Evolutionary conservation across 2,329 filamentous ascomycete species (phyloP).

Genomic region (Phialophora expanda): DNA sequence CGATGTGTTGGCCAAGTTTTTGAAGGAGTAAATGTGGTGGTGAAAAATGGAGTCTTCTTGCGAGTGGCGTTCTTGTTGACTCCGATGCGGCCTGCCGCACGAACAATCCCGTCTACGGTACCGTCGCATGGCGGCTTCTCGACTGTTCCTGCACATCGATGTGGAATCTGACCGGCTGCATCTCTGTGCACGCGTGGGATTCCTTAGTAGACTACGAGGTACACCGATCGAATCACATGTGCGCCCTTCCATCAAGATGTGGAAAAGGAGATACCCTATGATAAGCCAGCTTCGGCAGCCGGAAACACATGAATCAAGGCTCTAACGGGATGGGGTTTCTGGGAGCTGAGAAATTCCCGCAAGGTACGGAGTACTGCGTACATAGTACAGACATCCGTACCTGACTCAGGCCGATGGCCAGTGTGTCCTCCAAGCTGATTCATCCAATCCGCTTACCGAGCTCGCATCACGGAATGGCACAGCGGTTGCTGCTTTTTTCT

Average conservation of each 20-base stretch:
- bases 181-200: too few relatives aligned
- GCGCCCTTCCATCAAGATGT: not conserved
- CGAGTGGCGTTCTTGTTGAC: not conserved
- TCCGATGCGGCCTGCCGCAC: not conserved
- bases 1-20: constrained; percentile 23
- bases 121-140: too few relatives aligned
- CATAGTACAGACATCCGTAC: too few relatives aligned
- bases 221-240: not conserved
- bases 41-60: not conserved
- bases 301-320: too few relatives aligned
- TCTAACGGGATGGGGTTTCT: too few relatives aligned
- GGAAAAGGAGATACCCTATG: too few relatives aligned
- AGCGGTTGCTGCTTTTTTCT: too few relatives aligned
- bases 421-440: not conserved
- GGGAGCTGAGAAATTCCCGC: not conserved
- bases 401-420: not conserved
- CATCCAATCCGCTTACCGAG: not conserved
- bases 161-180: not conserved
- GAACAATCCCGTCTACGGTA: not conserved
- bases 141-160: not conserved
- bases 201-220: not conserved
- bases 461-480: too few relatives aligned
- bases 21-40: constrained; percentile 13
- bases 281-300: too few relatives aligned
- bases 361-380: not conserved